Evolutionary conservation across 805 yeast species (phyloP).

Genomic region (Starmerella geochares): DNA sequence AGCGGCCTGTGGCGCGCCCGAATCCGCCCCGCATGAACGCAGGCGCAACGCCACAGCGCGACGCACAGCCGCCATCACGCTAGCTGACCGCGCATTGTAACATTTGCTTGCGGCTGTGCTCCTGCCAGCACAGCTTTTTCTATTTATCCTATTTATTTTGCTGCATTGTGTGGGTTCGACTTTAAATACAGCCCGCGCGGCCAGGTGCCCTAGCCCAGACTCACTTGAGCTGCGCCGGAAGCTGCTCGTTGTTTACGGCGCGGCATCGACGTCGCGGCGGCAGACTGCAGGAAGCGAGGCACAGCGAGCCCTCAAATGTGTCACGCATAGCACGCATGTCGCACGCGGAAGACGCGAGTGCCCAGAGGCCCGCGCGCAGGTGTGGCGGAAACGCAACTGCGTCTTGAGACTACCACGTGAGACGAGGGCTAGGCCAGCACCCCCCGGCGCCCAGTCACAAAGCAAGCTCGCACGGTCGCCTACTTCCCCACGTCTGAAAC

Average conservation of each 20-base stretch:
- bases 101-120: background rate
- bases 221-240: too few species aligned
- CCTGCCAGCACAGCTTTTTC: background rate
- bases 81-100: background rate
- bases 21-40: background rate
- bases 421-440: background rate
- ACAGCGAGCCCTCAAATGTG: too few species aligned
- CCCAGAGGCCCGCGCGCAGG: too few species aligned
- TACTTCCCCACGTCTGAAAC: background rate
- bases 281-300: too few species aligned
- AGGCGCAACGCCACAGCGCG: background rate
- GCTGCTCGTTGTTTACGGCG: too few species aligned
- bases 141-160: conserved; percentile 1
- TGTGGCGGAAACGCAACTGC: background rate
- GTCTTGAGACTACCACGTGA: background rate
- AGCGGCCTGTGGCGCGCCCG: background rate
- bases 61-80: too few species aligned
- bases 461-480: background rate
- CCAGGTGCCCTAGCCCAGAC: background rate
- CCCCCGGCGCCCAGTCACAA: background rate
- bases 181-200: background rate
- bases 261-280: too few species aligned
- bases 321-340: too few species aligned
- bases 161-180: background rate
- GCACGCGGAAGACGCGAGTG: too few species aligned